phyloP scores from a whole-genome alignment of 2,329 filamentous ascomycete species.

The Fusarium sp. region DNA sequence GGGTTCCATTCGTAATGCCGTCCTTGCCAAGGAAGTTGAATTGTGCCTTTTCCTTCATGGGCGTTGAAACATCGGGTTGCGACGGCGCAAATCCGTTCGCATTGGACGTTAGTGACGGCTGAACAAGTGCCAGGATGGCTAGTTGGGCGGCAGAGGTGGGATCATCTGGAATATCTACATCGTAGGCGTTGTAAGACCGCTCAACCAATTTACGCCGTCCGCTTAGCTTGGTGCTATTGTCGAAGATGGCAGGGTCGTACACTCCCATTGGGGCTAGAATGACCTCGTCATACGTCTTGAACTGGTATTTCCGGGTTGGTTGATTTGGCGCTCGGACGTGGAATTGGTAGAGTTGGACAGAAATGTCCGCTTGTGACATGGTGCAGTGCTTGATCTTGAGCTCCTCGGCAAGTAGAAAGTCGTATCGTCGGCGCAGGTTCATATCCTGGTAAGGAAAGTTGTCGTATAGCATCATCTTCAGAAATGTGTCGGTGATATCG shows the following conservation, averaged over 20 bases:
- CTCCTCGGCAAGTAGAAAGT: constrained; percentile 94
- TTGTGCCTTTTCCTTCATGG: constrained; percentile 75
- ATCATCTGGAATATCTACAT: constrained; percentile 88
- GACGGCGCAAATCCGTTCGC: constrained; percentile 62
- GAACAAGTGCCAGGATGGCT: constrained; percentile 72
- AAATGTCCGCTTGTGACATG: constrained; percentile 90
- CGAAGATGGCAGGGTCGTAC: constrained; percentile 90
- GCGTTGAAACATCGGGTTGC: constrained; percentile 68
- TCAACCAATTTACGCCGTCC: constrained; percentile 86
- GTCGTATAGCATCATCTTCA: constrained; percentile 98
- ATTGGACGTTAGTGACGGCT: constrained; percentile 68
- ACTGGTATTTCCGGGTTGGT: constrained; percentile 91
- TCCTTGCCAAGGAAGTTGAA: constrained; percentile 78
- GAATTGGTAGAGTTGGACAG: constrained; percentile 90
- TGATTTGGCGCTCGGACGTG: constrained; percentile 90
- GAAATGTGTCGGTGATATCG: constrained; percentile 93
- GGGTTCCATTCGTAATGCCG: constrained; percentile 82
- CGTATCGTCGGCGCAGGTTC: constrained; percentile 90
- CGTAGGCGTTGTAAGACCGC: constrained; percentile 94
- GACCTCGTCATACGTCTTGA: constrained; percentile 97
- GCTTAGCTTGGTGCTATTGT: constrained; percentile 83
- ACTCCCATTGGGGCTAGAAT: constrained; percentile 96
- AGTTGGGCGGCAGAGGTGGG: constrained; percentile 88
- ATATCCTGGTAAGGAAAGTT: constrained; percentile 97
- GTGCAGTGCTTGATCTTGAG: constrained; percentile 95